These are phyloP conservation scores for Penicillium sp. DNA, from an alignment of 2,329 filamentous ascomycete species.

Conservation along the genomic window DNA sequence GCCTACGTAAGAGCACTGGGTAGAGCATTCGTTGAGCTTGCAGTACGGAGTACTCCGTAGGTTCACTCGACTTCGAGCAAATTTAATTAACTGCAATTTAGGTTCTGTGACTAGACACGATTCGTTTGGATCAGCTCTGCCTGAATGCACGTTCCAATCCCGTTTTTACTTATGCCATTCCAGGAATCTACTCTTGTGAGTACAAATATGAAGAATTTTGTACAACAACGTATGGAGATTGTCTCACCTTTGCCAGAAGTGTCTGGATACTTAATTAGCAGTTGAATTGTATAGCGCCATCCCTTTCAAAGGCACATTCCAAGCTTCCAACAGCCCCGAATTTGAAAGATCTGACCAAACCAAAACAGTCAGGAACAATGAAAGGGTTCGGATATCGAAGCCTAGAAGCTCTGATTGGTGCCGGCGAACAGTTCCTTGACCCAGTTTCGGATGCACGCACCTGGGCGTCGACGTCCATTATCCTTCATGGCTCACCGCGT, in stretches of 20 bases:
- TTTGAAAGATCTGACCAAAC: background rate
- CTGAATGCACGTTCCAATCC: background rate
- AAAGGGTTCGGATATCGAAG: background rate
- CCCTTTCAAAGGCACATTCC: background rate
- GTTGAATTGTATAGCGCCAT: background rate
- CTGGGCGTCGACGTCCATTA: background rate
- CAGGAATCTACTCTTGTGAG: background rate
- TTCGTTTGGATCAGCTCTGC: background rate
- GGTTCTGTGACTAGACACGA: background rate
- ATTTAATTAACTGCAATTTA: background rate
- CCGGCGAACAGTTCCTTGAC: conserved; percentile 9
- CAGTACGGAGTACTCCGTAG: too few relatives aligned
- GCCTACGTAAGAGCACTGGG: too few relatives aligned
- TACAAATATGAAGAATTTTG: background rate
- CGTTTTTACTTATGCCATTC: background rate
- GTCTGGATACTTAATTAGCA: background rate
- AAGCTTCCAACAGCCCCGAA: background rate
- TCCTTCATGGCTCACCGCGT: background rate
- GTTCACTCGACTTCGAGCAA: too few relatives aligned
- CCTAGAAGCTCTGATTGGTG: background rate
- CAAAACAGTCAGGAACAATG: background rate
- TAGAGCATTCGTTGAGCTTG: background rate
- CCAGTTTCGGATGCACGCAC: background rate
- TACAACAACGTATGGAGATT: background rate
- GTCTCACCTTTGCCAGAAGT: background rate